Base-by-base conservation (phyloP, 306 rosid species). In the Datisca glomerata region DNA sequence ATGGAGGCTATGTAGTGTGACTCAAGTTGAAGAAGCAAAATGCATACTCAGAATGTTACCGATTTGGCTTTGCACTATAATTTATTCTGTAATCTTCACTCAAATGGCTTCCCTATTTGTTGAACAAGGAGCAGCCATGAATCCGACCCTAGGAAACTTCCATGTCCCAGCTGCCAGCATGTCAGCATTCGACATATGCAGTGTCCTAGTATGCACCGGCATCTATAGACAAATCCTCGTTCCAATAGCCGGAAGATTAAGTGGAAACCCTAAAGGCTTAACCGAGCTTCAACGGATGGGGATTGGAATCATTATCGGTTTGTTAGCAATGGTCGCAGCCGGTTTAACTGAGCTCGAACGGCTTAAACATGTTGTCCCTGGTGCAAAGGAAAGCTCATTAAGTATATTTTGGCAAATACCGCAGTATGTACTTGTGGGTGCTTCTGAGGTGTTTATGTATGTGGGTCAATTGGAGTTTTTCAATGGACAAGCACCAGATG, bases 71-170 rank as follows among this genome's bases (percentile, higher is more conserved):
- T 76, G 93, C 59, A 81, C 93, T 31, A 81, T 81, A 34, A 57
- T 76, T 14, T 81, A 76, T 82, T 81, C 93, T 0, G 86, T 81
- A 3, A 69, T 73, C 15, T 81, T 81, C 68, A 81, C 86, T 13
- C 93, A 81, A 49, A 81, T 76, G 93, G 86, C 82, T 34, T 81
- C 93, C 11, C 73, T 76, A 12, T 81, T 81, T 15, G 86, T 81
- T 9, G 93, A 81, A 49, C 93, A 81, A 73, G 93, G 93, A 1
- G 86, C 73, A 0, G 79, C 55, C 24, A 81, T 81, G 93, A 55
- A 62, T 31, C 45, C 81, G n/a, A 42, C 57, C 0, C 10, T 73
- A 0, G 71, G 64, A 43, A 21, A 43, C 1, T 76, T 81, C 21
- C 64, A 41, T 52, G 55, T 81, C 28, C 93, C 93, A 5, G 75